A percentile compares a stretch with the other conserved stretches of the same genome.
phyloP scores from a whole-genome alignment of 257 asterid species.

The Nicotiana noctiflora region DNA sequence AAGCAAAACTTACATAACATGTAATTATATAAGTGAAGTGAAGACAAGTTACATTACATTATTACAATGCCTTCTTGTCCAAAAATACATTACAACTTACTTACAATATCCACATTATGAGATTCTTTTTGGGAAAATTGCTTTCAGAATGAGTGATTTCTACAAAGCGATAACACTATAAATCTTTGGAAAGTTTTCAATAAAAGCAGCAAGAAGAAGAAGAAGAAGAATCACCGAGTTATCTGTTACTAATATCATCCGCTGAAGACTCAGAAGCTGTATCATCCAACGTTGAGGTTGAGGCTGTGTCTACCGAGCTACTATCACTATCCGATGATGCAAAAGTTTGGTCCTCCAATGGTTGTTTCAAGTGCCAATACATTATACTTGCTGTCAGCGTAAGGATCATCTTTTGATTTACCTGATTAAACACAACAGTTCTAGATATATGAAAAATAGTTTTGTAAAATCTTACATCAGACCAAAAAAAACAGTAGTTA shows the following conservation, averaged over 20 bases:
- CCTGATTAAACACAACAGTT: constrained; percentile 22
- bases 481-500: no score
- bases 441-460: no score
- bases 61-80: constrained; percentile 20
- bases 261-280: constrained; percentile 80
- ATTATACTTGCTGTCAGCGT: constrained; percentile 63
- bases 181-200: background rate
- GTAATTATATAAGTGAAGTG: background rate
- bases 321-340: constrained; percentile 31
- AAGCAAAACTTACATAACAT: constrained; percentile 2
- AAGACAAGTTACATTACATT: background rate
- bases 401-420: constrained; percentile 75
- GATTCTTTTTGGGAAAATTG: background rate
- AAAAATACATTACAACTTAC: constrained; percentile 25
- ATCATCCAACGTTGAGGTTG: constrained; percentile 61
- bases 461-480: no score
- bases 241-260: constrained; percentile 49
- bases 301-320: constrained; percentile 35
- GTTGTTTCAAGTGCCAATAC: constrained; percentile 57
- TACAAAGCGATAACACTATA: constrained; percentile 26
- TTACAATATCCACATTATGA: background rate
- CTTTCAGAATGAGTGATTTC: constrained; percentile 15
- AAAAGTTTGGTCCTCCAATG: constrained; percentile 20
- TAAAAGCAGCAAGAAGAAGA: no score
- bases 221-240: constrained; percentile 26